Base-by-base conservation (phyloP, 306 rosid species). In the Pterocarpus santalinus region DNA sequence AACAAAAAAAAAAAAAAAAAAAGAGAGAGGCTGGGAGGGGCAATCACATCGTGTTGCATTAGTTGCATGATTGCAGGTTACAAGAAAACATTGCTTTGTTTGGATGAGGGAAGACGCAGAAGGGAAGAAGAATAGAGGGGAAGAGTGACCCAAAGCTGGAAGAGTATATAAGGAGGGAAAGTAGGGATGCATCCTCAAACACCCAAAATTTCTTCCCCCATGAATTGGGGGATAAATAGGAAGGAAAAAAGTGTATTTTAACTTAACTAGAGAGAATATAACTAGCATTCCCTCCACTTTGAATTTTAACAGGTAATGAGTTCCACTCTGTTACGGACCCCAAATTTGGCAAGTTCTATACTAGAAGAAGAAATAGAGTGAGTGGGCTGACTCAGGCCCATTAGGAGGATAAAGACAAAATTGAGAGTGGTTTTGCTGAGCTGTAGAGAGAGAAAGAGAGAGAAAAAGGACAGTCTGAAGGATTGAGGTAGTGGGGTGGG, bases 31-130 rank as follows among this genome's bases (percentile, higher is more conserved):
- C 33, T n/a, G 22, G 14, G 41, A 69, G 30, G 62, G 28, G 69
- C 57, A 60, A 16, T 70, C 43, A 35, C 73, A 61, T 46, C 47
- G 9, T 34, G 9, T 34, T 47, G 51, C 16, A 44, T 51, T 43
- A 52, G 52, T 34, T 7, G 52, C 65, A 77, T n/a, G 60, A n/a
- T 15, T 53, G 75, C 17, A 83, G 43, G 71, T 33, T 32, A 75
- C 16, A 63, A 81, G 81, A 70, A 72, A 32, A 41, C 22, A n/a
- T 41, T 10, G 14, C 52, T 47, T 11, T 47, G 14, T 47, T 47
- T 9, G 14, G 53, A 47, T 47, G 53, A 47, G 15, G 2, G 53
- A 14, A 22, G 53, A 47, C 9, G 53, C 15, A 12, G 53, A 14
- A 14, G 4, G 9, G 53, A 46, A 11, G 2, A 16, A 8, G 53